Conservation (phyloP, 768 basidiomycete genomes). For the Podaxis rugospora region DNA sequence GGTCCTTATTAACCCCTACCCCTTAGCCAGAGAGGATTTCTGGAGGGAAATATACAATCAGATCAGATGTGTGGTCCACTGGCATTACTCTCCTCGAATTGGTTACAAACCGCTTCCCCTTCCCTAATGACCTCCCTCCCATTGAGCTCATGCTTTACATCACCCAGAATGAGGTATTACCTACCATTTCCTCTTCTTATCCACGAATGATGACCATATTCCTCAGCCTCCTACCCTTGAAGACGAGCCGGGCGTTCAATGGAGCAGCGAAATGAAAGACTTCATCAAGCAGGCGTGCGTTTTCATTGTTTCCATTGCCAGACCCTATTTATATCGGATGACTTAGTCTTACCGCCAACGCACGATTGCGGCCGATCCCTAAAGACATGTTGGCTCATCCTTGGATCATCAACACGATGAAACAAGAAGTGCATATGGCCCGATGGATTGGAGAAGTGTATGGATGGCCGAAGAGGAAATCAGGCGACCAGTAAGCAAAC, state of each 20-base stretch:
- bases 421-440: constrained; percentile 83
- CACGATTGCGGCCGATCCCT: constrained; percentile 69
- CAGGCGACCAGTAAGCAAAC: constrained; percentile 38
- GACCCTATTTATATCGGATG: constrained; percentile 11
- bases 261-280: constrained; percentile 86
- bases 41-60: constrained; percentile 88
- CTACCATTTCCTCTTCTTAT: neutral
- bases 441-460: constrained; percentile 85
- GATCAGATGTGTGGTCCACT: constrained; percentile 97
- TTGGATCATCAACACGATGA: constrained; percentile 76
- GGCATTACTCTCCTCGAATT: constrained; percentile 94
- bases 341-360: constrained; percentile 66
- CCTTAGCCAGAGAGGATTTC: constrained; percentile 88
- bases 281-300: constrained; percentile 79
- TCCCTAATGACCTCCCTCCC: constrained; percentile 86
- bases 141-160: constrained; percentile 94
- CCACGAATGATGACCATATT: constrained; percentile 4
- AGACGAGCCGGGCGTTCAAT: constrained; percentile 65
- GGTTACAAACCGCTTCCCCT: constrained; percentile 92
- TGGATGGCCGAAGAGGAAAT: constrained; percentile 61
- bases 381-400: constrained; percentile 79
- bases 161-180: constrained; percentile 66
- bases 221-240: constrained; percentile 75
- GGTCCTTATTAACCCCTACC: neutral
- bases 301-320: neutral